These are phyloP conservation scores for Suhomyces terraborum DNA, from an alignment of 1,139 yeast genomes.

Conservation along the genomic window DNA sequence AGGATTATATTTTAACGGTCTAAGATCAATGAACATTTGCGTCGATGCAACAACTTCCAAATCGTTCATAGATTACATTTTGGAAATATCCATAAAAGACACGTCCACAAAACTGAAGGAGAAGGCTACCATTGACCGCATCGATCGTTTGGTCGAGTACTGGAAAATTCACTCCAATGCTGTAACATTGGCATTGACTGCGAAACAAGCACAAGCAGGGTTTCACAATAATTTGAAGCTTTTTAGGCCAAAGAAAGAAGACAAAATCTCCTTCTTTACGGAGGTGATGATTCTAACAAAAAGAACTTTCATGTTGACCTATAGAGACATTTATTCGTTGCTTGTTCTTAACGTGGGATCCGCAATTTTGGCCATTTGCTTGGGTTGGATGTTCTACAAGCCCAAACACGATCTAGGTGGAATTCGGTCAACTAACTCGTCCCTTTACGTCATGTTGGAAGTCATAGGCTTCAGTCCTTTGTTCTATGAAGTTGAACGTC, in stretches of 20 bases:
- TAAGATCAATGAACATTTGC: not conserved
- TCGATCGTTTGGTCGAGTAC: slow-evolving; percentile 44
- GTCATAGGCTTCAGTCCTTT: slow-evolving; percentile 69
- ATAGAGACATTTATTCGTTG: slow-evolving; percentile 61
- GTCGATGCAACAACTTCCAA: slow-evolving; percentile 18
- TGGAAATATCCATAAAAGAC: slow-evolving; percentile 74
- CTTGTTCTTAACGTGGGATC: slow-evolving; percentile 59
- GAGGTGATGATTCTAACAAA: slow-evolving; percentile 61
- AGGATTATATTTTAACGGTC: slow-evolving; percentile 9
- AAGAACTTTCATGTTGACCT: slow-evolving; percentile 56
- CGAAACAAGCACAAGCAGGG: slow-evolving; percentile 17
- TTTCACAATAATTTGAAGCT: slow-evolving; percentile 28
- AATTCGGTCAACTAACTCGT: slow-evolving; percentile 62
- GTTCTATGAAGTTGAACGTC: slow-evolving; percentile 71
- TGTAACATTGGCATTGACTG: slow-evolving; percentile 11
- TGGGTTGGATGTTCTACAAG: slow-evolving; percentile 77
- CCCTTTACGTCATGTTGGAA: slow-evolving; percentile 64
- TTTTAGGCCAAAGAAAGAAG: slow-evolving; percentile 30
- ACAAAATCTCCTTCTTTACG: slow-evolving; percentile 30
- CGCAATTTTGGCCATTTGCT: slow-evolving; percentile 54
- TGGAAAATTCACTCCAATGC: slow-evolving; percentile 45
- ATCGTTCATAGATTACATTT: slow-evolving; percentile 58
- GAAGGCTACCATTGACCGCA: slow-evolving; percentile 42
- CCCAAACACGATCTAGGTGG: slow-evolving; percentile 68
- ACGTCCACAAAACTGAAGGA: slow-evolving; percentile 48